Evolutionary conservation across 2,329 filamentous ascomycete genomes (phyloP).

Genomic region (Trichoderma atrobrunneum): DNA sequence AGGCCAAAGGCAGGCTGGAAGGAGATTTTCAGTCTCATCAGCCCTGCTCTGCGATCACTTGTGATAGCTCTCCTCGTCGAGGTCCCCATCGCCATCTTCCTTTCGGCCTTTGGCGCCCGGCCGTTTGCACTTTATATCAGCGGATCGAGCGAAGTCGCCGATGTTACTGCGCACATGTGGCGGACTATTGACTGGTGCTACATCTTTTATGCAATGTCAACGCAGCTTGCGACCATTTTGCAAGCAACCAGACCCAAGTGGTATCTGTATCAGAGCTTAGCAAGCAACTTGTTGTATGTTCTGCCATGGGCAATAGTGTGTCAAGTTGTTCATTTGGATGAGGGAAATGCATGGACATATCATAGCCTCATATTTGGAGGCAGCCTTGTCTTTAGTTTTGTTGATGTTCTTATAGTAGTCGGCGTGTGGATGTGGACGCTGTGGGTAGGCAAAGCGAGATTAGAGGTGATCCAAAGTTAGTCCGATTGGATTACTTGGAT

Average conservation of each 20-base stretch:
- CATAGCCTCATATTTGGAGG: constrained; percentile 66
- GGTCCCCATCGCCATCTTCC: constrained; percentile 59
- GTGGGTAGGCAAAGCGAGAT: constrained; percentile 40
- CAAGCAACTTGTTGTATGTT: constrained; percentile 65
- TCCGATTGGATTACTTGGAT: not conserved
- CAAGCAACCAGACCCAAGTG: constrained; percentile 62
- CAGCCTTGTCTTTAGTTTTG: constrained; percentile 64
- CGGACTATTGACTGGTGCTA: constrained; percentile 63
- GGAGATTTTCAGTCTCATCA: constrained; percentile 39
- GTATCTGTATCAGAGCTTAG: constrained; percentile 67
- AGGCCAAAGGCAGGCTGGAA: constrained; percentile 22
- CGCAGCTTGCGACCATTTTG: constrained; percentile 62
- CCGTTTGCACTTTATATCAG: constrained; percentile 63
- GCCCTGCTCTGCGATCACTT: constrained; percentile 53
- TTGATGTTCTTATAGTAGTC: constrained; percentile 51
- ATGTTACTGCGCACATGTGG: constrained; percentile 66
- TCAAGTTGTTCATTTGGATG: constrained; percentile 45
- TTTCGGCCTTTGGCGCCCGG: constrained; percentile 57
- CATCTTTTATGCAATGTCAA: constrained; percentile 64
- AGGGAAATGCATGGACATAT: constrained; percentile 62
- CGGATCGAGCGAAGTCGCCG: constrained; percentile 53
- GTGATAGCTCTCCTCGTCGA: constrained; percentile 56
- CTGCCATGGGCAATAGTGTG: constrained; percentile 68
- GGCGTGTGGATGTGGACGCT: constrained; percentile 52
- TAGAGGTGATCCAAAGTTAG: constrained; percentile 37